phyloP scores from a whole-genome alignment of 2,329 filamentous ascomycete genomes.

The Trichothecium sympodiale region DNA sequence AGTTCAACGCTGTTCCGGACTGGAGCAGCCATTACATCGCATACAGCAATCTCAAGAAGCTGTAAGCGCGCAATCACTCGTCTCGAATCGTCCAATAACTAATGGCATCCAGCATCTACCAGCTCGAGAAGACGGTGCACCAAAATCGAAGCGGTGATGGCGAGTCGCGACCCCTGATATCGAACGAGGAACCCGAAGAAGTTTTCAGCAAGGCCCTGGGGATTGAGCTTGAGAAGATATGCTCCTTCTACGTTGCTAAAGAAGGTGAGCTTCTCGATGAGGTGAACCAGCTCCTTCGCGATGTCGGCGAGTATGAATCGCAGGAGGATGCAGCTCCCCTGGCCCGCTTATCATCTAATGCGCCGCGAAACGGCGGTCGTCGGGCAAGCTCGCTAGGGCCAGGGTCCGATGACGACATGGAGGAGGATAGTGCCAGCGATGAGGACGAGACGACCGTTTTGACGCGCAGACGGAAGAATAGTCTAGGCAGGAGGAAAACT shows the following conservation, averaged over 20 bases:
- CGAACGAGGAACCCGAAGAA: constrained; percentile 62
- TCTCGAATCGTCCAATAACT: constrained; percentile 1
- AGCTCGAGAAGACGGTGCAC: constrained; percentile 77
- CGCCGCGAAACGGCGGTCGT: constrained; percentile 12
- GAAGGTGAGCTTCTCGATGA: constrained; percentile 80
- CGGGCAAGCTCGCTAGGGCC: constrained; percentile 28
- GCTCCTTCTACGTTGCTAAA: constrained; percentile 80
- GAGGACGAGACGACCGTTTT: constrained; percentile 48
- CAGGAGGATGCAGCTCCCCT: constrained; percentile 26
- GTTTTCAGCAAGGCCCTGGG: constrained; percentile 76
- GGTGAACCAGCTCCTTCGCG: constrained; percentile 62
- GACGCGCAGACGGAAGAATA: constrained; percentile 29
- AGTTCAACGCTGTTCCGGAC: constrained; percentile 99
- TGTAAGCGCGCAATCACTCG: constrained; percentile 44
- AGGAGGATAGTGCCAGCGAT: constrained; percentile 54
- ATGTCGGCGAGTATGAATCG: constrained; percentile 56
- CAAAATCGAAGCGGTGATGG: constrained; percentile 54
- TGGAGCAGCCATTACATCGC: constrained; percentile 98
- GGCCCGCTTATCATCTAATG: constrained; percentile 18
- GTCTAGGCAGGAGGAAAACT: constrained; percentile 27
- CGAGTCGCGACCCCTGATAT: constrained; percentile 76
- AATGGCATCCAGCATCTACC: constrained; percentile 61
- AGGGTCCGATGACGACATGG: constrained; percentile 41
- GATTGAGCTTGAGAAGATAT: constrained; percentile 87
- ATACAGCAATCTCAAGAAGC: constrained; percentile 97